Evolutionary conservation across 805 yeast species (phyloP).

Genomic region (Kuraishia capsulata): DNA sequence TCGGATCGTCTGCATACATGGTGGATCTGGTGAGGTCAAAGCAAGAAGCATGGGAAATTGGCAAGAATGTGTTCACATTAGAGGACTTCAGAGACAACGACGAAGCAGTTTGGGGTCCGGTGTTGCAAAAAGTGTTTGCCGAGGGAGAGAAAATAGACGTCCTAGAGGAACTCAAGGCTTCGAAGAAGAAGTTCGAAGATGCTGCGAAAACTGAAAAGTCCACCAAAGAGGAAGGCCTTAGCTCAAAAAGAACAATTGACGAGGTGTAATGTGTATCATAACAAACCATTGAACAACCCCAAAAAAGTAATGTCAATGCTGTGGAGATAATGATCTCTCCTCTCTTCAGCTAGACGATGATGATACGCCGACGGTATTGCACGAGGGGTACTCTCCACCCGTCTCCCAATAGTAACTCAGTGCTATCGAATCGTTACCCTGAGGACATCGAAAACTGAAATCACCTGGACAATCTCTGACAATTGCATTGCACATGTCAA

Average conservation of each 20-base stretch:
- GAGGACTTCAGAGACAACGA: conserved; percentile 54
- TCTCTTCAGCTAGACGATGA: too few relatives aligned
- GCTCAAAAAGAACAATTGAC: conserved; percentile 1
- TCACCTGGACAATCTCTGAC: conserved; percentile 78
- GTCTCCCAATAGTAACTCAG: conserved; percentile 36
- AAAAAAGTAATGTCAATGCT: neutral
- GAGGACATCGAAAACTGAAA: conserved; percentile 73
- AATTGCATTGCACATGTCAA: conserved; percentile 67
- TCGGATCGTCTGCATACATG: conserved; percentile 82
- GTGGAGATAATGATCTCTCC: too few relatives aligned
- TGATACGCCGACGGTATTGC: conserved; percentile 29
- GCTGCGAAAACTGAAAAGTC: conserved; percentile 4
- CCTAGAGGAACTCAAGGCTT: conserved; percentile 16
- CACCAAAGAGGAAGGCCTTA: conserved; percentile 1
- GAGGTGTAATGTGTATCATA: conserved; percentile 4
- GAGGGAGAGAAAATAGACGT: conserved; percentile 30
- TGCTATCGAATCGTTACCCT: conserved; percentile 19
- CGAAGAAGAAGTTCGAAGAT: conserved; percentile 4
- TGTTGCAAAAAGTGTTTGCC: conserved; percentile 44
- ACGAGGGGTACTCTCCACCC: conserved; percentile 19
- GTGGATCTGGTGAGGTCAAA: conserved; percentile 62
- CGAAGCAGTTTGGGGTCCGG: conserved; percentile 64
- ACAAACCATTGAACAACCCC: neutral
- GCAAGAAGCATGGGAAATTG: conserved; percentile 83
- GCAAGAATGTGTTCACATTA: conserved; percentile 56